phyloP scores from a whole-genome alignment of 768 basidiomycete genomes.

The Russula sp. region DNA sequence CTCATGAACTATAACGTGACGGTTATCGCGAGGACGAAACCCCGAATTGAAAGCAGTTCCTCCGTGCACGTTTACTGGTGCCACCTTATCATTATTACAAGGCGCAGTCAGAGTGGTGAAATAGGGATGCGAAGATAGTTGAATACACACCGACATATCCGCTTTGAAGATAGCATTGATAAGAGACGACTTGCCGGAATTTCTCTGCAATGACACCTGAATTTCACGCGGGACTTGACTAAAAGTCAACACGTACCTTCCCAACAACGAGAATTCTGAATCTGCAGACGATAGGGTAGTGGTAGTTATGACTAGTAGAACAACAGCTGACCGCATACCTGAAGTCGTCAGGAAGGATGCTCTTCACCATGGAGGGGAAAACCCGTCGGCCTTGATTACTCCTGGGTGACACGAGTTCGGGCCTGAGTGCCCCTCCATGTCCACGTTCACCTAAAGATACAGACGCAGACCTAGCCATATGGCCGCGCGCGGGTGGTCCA shows the following conservation, averaged over 20 bases:
- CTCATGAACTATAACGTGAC: background rate
- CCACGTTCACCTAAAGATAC: background rate
- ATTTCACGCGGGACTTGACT: too few species aligned
- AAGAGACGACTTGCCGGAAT: conserved; percentile 12
- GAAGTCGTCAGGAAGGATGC: background rate
- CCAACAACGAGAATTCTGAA: conserved; percentile 12
- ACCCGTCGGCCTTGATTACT: background rate
- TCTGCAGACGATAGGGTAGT: background rate
- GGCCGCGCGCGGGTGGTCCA: too few species aligned
- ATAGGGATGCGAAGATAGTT: background rate
- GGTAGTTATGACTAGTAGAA: background rate
- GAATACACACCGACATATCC: conserved; percentile 1
- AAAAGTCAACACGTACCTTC: background rate
- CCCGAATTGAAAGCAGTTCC: background rate
- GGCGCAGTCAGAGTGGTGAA: background rate
- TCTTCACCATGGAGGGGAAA: background rate
- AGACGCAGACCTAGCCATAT: background rate
- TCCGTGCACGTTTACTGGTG: background rate
- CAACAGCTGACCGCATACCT: background rate
- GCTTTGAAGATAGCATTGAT: background rate
- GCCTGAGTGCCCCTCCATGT: background rate
- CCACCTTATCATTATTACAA: background rate
- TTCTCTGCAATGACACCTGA: background rate
- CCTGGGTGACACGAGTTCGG: background rate
- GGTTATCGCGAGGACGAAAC: background rate